These are phyloP conservation scores for Balamuthia mandrillaris DNA, from an alignment of 208 protist genomes.

Conservation along the genomic window DNA sequence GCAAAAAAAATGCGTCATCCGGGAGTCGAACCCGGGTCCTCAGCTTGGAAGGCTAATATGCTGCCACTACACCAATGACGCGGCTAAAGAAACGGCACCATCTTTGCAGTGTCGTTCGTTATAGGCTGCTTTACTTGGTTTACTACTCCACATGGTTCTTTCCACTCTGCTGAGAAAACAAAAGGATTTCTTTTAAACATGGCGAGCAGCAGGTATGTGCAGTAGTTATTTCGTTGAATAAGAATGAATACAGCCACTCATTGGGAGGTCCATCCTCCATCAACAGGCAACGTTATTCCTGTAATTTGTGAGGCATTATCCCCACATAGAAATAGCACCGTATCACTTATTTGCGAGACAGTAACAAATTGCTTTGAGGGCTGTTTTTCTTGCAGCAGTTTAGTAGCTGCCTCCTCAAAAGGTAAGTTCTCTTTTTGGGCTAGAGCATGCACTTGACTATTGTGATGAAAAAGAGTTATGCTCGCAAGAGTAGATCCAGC, in stretches of 20 bases:
- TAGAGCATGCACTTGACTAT: neutral
- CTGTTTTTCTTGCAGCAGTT: slow-evolving; percentile 15
- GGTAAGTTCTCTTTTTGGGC: neutral
- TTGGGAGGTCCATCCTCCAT: slow-evolving; percentile 22
- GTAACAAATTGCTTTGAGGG: slow-evolving; percentile 12
- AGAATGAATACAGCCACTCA: neutral
- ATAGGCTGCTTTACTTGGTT: too few species aligned
- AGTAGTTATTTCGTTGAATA: neutral
- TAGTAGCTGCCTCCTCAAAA: neutral
- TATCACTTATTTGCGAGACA: neutral
- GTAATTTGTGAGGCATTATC: neutral
- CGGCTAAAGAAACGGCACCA: too few species aligned
- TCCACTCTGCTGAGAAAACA: too few species aligned
- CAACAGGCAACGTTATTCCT: neutral
- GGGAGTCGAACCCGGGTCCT: too few species aligned
- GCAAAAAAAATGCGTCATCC: too few species aligned
- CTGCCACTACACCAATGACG: too few species aligned
- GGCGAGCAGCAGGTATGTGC: too few species aligned
- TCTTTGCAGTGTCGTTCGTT: too few species aligned
- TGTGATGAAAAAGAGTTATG: neutral
- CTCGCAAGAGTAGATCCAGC: neutral
- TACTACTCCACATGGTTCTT: too few species aligned
- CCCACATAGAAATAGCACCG: neutral
- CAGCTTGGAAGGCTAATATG: too few species aligned
- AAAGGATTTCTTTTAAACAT: too few species aligned